Evolutionary conservation across 768 basidiomycete genomes (phyloP).

Genomic region (Cyclocybe cylindracea): DNA sequence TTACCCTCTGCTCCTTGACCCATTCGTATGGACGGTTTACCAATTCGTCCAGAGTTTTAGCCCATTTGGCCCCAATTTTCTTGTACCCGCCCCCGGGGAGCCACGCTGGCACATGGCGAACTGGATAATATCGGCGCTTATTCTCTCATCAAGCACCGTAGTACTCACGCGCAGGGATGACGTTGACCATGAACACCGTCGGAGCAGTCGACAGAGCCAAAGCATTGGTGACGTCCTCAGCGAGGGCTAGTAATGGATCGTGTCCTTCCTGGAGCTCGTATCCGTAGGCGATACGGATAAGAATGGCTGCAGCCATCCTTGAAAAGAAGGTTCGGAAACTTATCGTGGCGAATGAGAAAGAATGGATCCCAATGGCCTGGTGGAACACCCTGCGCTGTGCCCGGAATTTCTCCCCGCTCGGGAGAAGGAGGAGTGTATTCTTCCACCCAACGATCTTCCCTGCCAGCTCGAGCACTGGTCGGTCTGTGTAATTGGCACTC

Average conservation of each 20-base stretch:
- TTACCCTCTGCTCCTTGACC: conserved; percentile 48
- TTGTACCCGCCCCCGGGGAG: conserved; percentile 60
- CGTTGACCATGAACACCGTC: no score
- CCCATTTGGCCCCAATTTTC: conserved; percentile 45
- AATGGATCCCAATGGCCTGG: no score
- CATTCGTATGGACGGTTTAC: conserved; percentile 45
- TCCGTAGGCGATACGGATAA: no score
- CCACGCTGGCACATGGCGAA: conserved; percentile 53
- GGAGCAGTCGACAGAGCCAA: no score
- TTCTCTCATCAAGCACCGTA: no score
- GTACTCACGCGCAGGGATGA: no score
- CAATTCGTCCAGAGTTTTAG: conserved; percentile 41
- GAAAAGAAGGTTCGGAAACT: no score
- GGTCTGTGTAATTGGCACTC: conserved; percentile 16
- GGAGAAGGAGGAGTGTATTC: background rate
- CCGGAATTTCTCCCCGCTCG: background rate
- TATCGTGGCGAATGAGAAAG: no score
- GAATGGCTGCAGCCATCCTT: no score
- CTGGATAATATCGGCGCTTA: conserved; percentile 21
- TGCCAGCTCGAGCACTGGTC: conserved; percentile 14
- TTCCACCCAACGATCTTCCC: conserved; percentile 17
- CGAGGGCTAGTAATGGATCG: no score
- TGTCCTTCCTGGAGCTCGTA: no score
- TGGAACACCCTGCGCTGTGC: background rate
- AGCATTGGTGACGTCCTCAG: no score